phyloP scores from a whole-genome alignment of 352 stramenopile species.

The Phytophthora tubulina region DNA sequence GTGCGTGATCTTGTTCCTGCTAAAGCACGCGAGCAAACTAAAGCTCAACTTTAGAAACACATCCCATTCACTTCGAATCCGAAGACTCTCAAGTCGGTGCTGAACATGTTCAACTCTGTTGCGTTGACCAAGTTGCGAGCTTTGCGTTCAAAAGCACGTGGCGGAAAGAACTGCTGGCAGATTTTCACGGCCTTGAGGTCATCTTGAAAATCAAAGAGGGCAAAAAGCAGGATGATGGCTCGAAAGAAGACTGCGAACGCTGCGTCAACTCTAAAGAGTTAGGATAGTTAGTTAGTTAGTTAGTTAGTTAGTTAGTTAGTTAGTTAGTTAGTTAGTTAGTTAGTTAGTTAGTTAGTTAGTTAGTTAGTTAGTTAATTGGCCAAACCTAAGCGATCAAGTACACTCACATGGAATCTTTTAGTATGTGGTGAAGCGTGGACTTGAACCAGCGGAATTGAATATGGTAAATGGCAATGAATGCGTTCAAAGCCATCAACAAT shows the following conservation, averaged over 20 bases:
- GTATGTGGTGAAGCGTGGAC: constrained; percentile 39
- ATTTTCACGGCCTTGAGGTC: constrained; percentile 48
- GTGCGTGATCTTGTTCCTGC: constrained; percentile 40
- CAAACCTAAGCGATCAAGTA: too few relatives aligned
- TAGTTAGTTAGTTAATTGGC: too few relatives aligned
- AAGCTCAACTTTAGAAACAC: constrained; percentile 48
- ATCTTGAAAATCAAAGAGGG: constrained; percentile 42
- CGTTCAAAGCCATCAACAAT: constrained; percentile 53
- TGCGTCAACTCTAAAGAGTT: constrained; percentile 40
- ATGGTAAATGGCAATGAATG: constrained; percentile 45
- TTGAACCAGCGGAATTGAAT: constrained; percentile 50
- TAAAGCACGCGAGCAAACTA: constrained; percentile 47
- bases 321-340: too few relatives aligned
- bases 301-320: too few relatives aligned
- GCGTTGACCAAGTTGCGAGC: constrained; percentile 44
- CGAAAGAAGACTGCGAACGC: constrained; percentile 54
- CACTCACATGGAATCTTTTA: constrained; percentile 52
- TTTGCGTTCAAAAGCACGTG: constrained; percentile 45
- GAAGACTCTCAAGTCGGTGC: constrained; percentile 41
- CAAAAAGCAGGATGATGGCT: constrained; percentile 40
- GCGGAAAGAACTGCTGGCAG: constrained; percentile 48
- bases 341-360: too few relatives aligned
- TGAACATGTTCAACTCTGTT: constrained; percentile 50
- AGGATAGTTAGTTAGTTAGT: not conserved
- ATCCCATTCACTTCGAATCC: constrained; percentile 23